A percentile compares a stretch with the other conserved stretches of the same genome.
Evolutionary conservation across 2,329 filamentous ascomycete genomes (phyloP).

Genomic region (Stagonosporopsis vannaccii): DNA sequence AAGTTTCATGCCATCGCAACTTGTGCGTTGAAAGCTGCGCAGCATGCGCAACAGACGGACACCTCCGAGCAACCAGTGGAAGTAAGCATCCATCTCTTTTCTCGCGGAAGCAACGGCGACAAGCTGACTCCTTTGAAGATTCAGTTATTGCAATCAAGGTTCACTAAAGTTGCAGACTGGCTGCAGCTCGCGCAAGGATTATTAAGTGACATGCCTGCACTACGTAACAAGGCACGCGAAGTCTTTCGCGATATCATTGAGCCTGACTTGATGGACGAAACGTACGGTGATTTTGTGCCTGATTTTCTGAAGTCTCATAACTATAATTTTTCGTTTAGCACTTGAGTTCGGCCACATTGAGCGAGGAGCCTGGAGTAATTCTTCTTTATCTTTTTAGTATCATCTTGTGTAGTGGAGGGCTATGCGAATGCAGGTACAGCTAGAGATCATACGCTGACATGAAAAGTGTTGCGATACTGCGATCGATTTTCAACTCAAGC

Average conservation of each 20-base stretch:
- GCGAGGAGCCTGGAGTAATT: too few relatives aligned
- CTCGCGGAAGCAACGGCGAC: not conserved
- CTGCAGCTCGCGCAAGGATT: conserved; percentile 7
- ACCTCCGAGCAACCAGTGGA: not conserved
- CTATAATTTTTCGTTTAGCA: not conserved
- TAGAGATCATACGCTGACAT: too few relatives aligned
- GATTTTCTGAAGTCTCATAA: not conserved
- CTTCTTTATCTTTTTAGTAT: too few relatives aligned
- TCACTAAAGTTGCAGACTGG: conserved; percentile 5
- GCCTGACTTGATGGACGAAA: not conserved
- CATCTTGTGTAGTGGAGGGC: too few relatives aligned
- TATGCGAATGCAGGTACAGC: too few relatives aligned
- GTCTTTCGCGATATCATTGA: not conserved
- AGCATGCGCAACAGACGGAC: not conserved
- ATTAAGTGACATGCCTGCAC: conserved; percentile 1
- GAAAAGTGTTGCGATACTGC: too few relatives aligned
- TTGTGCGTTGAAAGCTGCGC: not conserved
- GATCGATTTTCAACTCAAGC: too few relatives aligned
- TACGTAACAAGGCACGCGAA: not conserved
- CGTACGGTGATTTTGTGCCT: not conserved
- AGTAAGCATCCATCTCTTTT: not conserved
- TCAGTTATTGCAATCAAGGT: not conserved
- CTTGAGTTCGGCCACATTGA: not conserved
- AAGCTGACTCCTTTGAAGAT: not conserved
- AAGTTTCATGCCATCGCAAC: not conserved